Evolutionary conservation across 306 rosid species (phyloP).

Genomic region (Cicer cuneatum): DNA sequence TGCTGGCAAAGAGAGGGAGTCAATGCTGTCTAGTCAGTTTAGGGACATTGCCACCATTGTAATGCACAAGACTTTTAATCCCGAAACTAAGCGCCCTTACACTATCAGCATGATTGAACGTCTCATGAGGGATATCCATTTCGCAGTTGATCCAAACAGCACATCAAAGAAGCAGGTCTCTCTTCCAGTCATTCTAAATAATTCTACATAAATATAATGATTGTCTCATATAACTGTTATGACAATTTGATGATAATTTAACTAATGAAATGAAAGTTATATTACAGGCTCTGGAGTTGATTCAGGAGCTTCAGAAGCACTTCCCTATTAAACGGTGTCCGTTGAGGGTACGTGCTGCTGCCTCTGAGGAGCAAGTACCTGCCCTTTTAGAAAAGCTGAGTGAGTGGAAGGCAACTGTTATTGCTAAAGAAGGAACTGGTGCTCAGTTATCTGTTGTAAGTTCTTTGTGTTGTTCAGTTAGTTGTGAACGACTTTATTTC

Average conservation of each 20-base stretch:
- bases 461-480: neutral
- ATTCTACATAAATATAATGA: neutral
- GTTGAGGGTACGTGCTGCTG: slow-evolving; percentile 65
- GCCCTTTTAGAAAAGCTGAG: slow-evolving; percentile 72
- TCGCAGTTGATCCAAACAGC: slow-evolving; percentile 81
- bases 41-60: slow-evolving; percentile 95
- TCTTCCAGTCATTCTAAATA: neutral
- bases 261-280: neutral
- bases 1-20: slow-evolving; percentile 97
- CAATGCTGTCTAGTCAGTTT: slow-evolving; percentile 82
- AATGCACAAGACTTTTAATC: slow-evolving; percentile 93
- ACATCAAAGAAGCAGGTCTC: slow-evolving; percentile 90
- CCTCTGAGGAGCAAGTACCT: slow-evolving; percentile 58
- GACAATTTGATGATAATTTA: neutral
- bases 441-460: slow-evolving; percentile 74
- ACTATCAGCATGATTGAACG: slow-evolving; percentile 96
- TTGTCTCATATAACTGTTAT: slow-evolving; percentile 9
- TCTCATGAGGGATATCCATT: slow-evolving; percentile 86
- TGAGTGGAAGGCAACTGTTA: slow-evolving; percentile 66
- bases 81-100: slow-evolving; percentile 93
- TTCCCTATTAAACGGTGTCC: slow-evolving; percentile 95
- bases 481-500: slow-evolving; percentile 16
- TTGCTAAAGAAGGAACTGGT: slow-evolving; percentile 75
- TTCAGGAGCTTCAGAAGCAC: slow-evolving; percentile 96
- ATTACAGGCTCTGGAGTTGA: slow-evolving; percentile 82